Conservation (phyloP, 164 flowering plant genomes). For the Cinnamomum micranthum region DNA sequence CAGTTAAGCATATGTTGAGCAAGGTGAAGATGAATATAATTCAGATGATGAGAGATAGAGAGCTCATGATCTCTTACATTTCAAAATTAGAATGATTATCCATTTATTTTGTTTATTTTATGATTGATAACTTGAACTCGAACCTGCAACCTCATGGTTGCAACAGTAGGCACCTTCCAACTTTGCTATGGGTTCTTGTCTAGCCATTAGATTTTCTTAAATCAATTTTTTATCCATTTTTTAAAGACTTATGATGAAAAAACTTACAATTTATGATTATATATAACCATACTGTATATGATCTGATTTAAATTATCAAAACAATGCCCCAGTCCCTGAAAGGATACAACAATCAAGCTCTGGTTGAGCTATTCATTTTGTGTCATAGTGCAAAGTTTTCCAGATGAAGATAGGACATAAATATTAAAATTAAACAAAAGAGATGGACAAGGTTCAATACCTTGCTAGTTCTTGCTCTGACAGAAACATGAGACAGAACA, state of each 20-base stretch:
- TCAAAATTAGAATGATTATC: too few relatives aligned
- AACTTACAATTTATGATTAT: not conserved
- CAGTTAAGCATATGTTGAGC: not conserved
- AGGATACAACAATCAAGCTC: not conserved
- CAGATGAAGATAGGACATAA: not conserved
- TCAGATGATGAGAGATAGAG: too few relatives aligned
- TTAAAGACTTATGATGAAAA: too few relatives aligned
- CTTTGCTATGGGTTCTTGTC: too few relatives aligned
- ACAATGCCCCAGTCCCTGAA: not conserved
- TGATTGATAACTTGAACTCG: too few relatives aligned
- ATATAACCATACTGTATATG: not conserved
- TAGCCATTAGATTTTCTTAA: too few relatives aligned
- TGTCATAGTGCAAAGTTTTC: not conserved
- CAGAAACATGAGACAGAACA: conserved; percentile 31
- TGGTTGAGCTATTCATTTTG: not conserved
- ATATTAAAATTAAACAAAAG: not conserved
- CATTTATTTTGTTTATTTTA: too few relatives aligned
- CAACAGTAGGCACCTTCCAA: too few relatives aligned
- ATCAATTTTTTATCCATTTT: too few relatives aligned
- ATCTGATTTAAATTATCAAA: not conserved
- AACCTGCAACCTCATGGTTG: too few relatives aligned
- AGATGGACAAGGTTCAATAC: conserved; percentile 8
- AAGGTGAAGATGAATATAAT: not conserved
- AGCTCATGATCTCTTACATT: too few relatives aligned
- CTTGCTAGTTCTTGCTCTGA: conserved; percentile 32